Evolutionary conservation across 352 stramenopile genomes (phyloP), one percentile per base, ranked within the genome.

Genomic region (Pythium rishiriense): DNA sequence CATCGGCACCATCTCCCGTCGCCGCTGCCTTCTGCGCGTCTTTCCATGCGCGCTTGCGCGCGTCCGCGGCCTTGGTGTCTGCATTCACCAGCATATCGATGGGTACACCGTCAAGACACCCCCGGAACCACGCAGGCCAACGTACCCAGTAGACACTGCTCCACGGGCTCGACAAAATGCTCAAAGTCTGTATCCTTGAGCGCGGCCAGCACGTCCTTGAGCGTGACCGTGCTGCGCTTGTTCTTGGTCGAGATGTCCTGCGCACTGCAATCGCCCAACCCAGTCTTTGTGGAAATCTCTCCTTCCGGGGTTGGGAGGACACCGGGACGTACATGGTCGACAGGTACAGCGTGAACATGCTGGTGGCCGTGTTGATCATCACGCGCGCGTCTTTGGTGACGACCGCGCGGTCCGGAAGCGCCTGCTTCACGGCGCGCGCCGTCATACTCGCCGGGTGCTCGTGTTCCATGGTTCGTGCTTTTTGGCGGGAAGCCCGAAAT

Each of bases 341-440:
- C 43, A 93, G 62, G 52, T 91, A 94, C 33, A 93, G 65, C 55
- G 84, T 87, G 61, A 94, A 94, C 66, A 94, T 81, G 66, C 74
- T 91, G 26, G 79, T 66, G 14, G 82, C 82, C 26, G 82, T 81
- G 70, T 94, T 92, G 17, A 94, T 56, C 29, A 80, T 90, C 45
- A 75, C 62, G 6, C 78, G 78, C 28, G 79, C 86, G 56, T 94
- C 86, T 45, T 79, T 85, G 8, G 82, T 86, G 49, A 93, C 49
- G 51, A 86, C 81, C 10, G 84, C 70, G 53, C 85, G 83, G 58
- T 88, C 81, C 3, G 82, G 81, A 25, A 94, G 74, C 58, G 72
- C 65, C 68, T 83, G 76, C 72, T 94, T 93, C 58, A 87, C 69
- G 33, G 74, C 83, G 47, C 79, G 77, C 42, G 74, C 77, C 52